Base-by-base conservation (phyloP, 495 filamentous ascomycete genomes). In the Apiosordaria backusii region DNA sequence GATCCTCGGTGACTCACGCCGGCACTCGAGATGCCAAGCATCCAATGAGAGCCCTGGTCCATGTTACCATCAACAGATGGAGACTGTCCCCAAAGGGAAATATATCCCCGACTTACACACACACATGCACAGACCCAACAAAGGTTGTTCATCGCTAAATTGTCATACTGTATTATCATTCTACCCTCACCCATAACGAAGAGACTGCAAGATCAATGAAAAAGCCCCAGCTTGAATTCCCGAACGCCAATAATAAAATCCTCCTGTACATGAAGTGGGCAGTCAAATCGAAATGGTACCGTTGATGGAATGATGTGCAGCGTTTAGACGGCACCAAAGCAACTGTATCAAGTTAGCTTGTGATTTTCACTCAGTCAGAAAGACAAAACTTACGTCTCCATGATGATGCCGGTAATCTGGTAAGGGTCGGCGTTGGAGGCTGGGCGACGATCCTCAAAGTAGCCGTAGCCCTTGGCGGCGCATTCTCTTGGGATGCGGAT, bases 361-460 rank as follows among this genome's bases (percentile, higher is more conserved):
- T 45, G 9, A 13, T 15, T 3, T 13, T 45, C 35, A 45, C 35
- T 13, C 35, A 13, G 35, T 13, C 27, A 29, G 3, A n/a, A 29
- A 13, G 35, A 45, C 13, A 7, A n/a, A 5, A 65, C 67, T 5
- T 58, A 70, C 65, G 74, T 73, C 69, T 76, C 72, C 74, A 76
- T 76, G 45, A 76, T 75, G 61, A 76, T 76, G 60, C 74, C 74
- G n/a, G 73, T 75, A 29, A 77, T 75, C 65, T 71, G 93, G 82
- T 99, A 99, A 45, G 95, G 95, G 81, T 95, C 92, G 69, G 88
- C 95, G 77, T 99, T 99, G 74, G 90, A 94, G 58, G 95, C 95
- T 55, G 95, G 95, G 70, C 95, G 86, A 76, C 95, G 88, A 72
- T 99, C 95, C 84, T 99, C 95, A 70, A 99, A 97, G 87, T 99